These are phyloP conservation scores for Cyberlindnera misumaiensis DNA, from an alignment of 805 yeast genomes.

Conservation along the genomic window DNA sequence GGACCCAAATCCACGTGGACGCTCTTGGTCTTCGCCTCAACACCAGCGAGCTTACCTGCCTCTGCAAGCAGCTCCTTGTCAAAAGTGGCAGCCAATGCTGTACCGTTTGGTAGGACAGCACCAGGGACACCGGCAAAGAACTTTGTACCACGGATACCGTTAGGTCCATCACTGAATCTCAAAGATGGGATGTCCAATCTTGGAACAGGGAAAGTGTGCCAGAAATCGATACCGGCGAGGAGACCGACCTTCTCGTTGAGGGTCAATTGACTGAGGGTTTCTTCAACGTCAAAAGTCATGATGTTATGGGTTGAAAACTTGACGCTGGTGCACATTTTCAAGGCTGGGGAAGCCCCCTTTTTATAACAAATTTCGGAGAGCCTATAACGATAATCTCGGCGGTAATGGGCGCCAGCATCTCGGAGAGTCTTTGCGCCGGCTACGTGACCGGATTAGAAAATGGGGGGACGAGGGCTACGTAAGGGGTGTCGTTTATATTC, in stretches of 20 bases:
- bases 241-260: constrained; percentile 24
- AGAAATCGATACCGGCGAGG: constrained; percentile 39
- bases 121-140: constrained; percentile 47
- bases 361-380: too few relatives aligned
- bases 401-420: too few relatives aligned
- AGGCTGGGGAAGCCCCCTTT: too few relatives aligned
- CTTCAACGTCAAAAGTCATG: constrained; percentile 20
- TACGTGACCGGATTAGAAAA: too few relatives aligned
- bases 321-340: too few relatives aligned
- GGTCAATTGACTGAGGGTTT: constrained; percentile 21
- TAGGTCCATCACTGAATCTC: constrained; percentile 54
- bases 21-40: constrained; percentile 47
- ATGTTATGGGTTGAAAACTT: too few relatives aligned
- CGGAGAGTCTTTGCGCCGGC: too few relatives aligned
- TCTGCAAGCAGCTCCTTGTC: constrained; percentile 40
- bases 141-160: constrained; percentile 54
- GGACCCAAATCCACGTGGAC: constrained; percentile 47
- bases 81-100: constrained; percentile 52
- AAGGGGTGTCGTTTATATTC: too few relatives aligned
- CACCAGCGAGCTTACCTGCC: constrained; percentile 47
- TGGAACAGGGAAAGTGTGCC: constrained; percentile 41
- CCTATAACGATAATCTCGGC: too few relatives aligned
- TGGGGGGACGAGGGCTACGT: too few relatives aligned
- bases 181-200: constrained; percentile 38
- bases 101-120: constrained; percentile 53